Evolutionary conservation across 2,329 filamentous ascomycete genomes (phyloP).

Genomic region (Dactylellina leptospora): DNA sequence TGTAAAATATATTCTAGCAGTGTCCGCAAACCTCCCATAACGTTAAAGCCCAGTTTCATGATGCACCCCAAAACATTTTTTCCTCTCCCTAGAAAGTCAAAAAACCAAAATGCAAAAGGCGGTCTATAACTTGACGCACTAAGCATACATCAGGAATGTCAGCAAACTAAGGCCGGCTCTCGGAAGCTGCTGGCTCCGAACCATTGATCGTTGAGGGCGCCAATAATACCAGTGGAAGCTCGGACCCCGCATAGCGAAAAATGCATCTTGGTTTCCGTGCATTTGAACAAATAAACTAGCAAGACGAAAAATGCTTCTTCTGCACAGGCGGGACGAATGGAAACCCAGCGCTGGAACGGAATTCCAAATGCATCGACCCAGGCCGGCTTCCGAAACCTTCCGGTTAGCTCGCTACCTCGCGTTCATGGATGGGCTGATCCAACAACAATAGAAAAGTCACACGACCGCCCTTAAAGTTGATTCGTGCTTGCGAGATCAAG

Average conservation of each 20-base stretch:
- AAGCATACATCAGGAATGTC: slow-evolving; percentile 46
- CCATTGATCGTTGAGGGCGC: background rate
- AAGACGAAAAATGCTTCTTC: background rate
- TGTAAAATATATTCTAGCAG: too few relatives aligned
- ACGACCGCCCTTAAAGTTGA: slow-evolving; percentile 20
- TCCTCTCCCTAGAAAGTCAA: too few relatives aligned
- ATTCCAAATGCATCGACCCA: slow-evolving; percentile 51
- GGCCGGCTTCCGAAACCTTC: slow-evolving; percentile 49
- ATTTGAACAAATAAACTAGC: background rate
- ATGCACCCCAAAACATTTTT: too few relatives aligned
- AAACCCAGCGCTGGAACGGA: slow-evolving; percentile 39
- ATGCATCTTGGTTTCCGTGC: slow-evolving; percentile 10
- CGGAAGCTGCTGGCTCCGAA: slow-evolving; percentile 46
- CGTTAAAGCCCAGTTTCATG: too few relatives aligned
- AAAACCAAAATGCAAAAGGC: slow-evolving; percentile 32
- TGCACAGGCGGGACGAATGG: slow-evolving; percentile 31
- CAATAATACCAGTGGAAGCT: slow-evolving; percentile 13
- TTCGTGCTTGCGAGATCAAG: background rate
- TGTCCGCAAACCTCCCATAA: too few relatives aligned
- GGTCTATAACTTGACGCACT: slow-evolving; percentile 47
- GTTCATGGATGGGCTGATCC: slow-evolving; percentile 18
- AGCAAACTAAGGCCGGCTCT: slow-evolving; percentile 31
- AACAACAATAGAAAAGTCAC: slow-evolving; percentile 49
- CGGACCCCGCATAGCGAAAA: slow-evolving; percentile 51
- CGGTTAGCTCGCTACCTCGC: slow-evolving; percentile 17